Conservation (phyloP, 805 yeast species). For the Candida arabinofermentans region DNA sequence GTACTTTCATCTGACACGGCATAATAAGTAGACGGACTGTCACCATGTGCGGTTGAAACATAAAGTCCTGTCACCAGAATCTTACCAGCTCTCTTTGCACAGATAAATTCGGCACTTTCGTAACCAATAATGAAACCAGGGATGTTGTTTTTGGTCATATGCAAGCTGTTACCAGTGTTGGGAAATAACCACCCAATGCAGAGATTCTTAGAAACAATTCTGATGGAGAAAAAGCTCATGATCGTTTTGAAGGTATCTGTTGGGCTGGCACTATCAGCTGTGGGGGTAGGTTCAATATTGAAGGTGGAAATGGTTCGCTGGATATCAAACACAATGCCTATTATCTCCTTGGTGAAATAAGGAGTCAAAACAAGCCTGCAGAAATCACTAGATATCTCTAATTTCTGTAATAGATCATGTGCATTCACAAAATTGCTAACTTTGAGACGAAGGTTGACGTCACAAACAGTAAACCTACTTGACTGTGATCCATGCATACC, state of each 20-base stretch:
- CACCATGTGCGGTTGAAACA: constrained; percentile 66
- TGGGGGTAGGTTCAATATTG: not conserved
- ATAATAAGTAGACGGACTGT: constrained; percentile 41
- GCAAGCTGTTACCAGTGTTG: constrained; percentile 29
- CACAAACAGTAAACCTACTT: constrained; percentile 38
- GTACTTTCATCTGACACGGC: constrained; percentile 42
- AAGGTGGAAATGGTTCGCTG: constrained; percentile 4
- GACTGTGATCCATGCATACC: constrained; percentile 33
- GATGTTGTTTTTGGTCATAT: constrained; percentile 3
- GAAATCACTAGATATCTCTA: constrained; percentile 56
- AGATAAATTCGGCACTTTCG: constrained; percentile 63
- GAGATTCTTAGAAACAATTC: constrained; percentile 56
- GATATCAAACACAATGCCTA: constrained; percentile 16
- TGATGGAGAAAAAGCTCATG: constrained; percentile 46
- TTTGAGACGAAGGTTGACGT: constrained; percentile 43
- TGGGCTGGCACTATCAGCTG: constrained; percentile 2
- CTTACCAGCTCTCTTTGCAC: constrained; percentile 60
- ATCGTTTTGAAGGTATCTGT: constrained; percentile 17
- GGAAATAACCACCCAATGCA: constrained; percentile 80
- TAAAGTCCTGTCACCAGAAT: constrained; percentile 66
- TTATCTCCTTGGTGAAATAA: constrained; percentile 24
- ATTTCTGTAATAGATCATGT: constrained; percentile 33
- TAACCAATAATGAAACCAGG: constrained; percentile 83
- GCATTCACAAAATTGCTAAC: constrained; percentile 36
- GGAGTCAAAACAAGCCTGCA: constrained; percentile 59